Evolutionary conservation across 495 filamentous ascomycete genomes (phyloP), one percentile per base, ranked within the genome.

Genomic region (Alectoria sarmentosa): DNA sequence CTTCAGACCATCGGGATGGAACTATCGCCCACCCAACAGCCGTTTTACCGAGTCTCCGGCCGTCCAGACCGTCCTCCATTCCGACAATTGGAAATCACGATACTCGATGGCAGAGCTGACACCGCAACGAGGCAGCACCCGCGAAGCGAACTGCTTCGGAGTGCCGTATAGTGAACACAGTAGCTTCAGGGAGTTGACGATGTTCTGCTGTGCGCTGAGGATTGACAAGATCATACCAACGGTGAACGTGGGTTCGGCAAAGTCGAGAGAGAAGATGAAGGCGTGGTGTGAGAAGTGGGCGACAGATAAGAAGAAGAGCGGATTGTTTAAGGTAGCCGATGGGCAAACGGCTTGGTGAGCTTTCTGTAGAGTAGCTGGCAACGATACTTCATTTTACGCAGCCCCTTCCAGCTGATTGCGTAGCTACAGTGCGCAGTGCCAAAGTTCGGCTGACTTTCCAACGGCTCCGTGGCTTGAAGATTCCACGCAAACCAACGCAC

Each of bases 101-200:
- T 98, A 89, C 69, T 76, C 77, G 0, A 79, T 80, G 49, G 61
- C 74, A 7, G 86, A 96, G 52, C 76, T 98, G 30, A 79, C 83
- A 14, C 88, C 91, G 1, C 87, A 93, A 76, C 80, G 91, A 3
- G 95, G 94, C 8, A 88, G 86, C 72, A 88, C 88, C 30, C 78
- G 80, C 54, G 85, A 89, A 64, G 87, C 88, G 30, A 86, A 85
- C 64, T 95, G 90, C 69, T 96, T 90, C 67, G 91, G 88, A 17
- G 94, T 98, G 30, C 94, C 94, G 48, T 98, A 98, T 71, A 90
- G 86, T 60, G 94, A 98, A 76, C 94, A 98, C 69, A 93, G 89
- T 73, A 91, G 87, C 52, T 98, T 98, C 71, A 78, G 94, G 28
- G 94, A 98, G 79, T 74, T 98, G 73, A 91, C 90, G 4, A 86